A percentile compares a stretch with the other conserved stretches of the same genome.
phyloP scores from a whole-genome alignment of 139 green algal species.

The Asterochloris erici region DNA sequence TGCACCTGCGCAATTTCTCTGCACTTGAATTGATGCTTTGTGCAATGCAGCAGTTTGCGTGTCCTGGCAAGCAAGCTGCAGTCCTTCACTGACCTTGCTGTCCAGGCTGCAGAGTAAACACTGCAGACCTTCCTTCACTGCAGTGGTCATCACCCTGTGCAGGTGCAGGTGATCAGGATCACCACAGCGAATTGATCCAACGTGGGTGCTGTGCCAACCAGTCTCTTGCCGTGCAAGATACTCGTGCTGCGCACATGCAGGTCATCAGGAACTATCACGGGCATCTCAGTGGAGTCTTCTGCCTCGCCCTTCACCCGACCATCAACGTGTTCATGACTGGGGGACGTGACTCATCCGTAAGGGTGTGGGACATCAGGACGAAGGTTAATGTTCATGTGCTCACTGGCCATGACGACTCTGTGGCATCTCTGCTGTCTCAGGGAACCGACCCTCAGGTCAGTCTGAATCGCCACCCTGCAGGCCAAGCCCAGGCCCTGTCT shows the following conservation, averaged over 20 bases:
- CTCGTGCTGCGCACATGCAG: constrained; percentile 34
- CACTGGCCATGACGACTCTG: constrained; percentile 91
- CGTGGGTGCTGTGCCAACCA: too few species aligned
- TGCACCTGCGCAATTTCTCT: too few species aligned
- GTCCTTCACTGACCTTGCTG: too few species aligned
- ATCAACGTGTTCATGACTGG: constrained; percentile 95
- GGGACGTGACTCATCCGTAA: constrained; percentile 82
- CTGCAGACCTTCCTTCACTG: too few species aligned
- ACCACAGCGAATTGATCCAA: too few species aligned
- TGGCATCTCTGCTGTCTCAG: constrained; percentile 84
- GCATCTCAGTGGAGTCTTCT: constrained; percentile 97
- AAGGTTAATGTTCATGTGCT: constrained; percentile 87
- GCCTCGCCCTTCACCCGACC: constrained; percentile 90
- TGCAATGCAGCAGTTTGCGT: too few species aligned
- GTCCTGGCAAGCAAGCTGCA: too few species aligned
- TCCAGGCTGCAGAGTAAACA: too few species aligned
- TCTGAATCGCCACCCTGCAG: not conserved
- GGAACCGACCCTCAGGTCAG: constrained; percentile 78
- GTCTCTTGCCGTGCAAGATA: too few species aligned
- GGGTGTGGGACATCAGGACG: constrained; percentile 98
- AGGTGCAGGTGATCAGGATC: too few species aligned
- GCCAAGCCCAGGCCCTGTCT: not conserved
- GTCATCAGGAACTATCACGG: constrained; percentile 98
- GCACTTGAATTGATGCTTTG: too few species aligned
- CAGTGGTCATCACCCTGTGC: too few species aligned